A percentile compares a stretch with the other conserved stretches of the same genome.
These are phyloP conservation scores for Candida mattraensis DNA, from an alignment of 805 yeast species.

Conservation along the genomic window DNA sequence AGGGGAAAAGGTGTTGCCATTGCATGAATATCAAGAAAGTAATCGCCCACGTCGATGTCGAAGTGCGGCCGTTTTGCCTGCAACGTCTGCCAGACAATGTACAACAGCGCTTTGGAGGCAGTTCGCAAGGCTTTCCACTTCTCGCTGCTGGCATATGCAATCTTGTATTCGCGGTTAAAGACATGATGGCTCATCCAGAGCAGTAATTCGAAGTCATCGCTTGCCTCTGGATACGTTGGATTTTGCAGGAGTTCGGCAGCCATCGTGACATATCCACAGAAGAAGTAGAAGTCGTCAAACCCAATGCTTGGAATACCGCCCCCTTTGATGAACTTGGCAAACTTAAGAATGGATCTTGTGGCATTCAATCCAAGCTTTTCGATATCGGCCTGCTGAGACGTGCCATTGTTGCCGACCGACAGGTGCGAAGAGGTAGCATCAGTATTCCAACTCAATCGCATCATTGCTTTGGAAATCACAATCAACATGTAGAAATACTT, in stretches of 20 bases:
- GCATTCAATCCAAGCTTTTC: slow-evolving; percentile 24
- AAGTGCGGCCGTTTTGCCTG: slow-evolving; percentile 14
- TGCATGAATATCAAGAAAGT: slow-evolving; percentile 17
- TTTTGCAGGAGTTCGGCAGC: slow-evolving; percentile 28
- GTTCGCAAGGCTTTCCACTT: slow-evolving; percentile 22
- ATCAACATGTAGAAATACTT: slow-evolving; percentile 30
- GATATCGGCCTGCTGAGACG: slow-evolving; percentile 5
- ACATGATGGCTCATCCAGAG: slow-evolving; percentile 18
- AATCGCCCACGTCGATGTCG: slow-evolving; percentile 21
- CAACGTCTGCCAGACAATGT: slow-evolving; percentile 22
- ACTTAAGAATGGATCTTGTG: slow-evolving; percentile 27
- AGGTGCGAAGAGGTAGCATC: slow-evolving; percentile 5
- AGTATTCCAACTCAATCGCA: slow-evolving; percentile 13
- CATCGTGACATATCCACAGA: slow-evolving; percentile 32
- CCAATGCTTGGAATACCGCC: slow-evolving; percentile 17
- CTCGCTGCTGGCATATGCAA: slow-evolving; percentile 1
- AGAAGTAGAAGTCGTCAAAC: slow-evolving; percentile 30
- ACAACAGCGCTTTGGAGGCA: slow-evolving; percentile 23
- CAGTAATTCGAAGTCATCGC: slow-evolving; percentile 28
- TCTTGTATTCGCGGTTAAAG: too few relatives aligned
- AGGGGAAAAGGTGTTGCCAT: too few relatives aligned
- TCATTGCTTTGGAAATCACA: slow-evolving; percentile 27
- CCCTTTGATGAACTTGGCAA: slow-evolving; percentile 18
- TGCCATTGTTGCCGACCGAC: neutral
- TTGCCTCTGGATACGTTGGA: slow-evolving; percentile 13